Percentiles rank a stretch among this genome's conserved stretches.
Evolutionary conservation across 1,284 basidiomycete species (phyloP).

Genomic region (Trichosporon inkin): DNA sequence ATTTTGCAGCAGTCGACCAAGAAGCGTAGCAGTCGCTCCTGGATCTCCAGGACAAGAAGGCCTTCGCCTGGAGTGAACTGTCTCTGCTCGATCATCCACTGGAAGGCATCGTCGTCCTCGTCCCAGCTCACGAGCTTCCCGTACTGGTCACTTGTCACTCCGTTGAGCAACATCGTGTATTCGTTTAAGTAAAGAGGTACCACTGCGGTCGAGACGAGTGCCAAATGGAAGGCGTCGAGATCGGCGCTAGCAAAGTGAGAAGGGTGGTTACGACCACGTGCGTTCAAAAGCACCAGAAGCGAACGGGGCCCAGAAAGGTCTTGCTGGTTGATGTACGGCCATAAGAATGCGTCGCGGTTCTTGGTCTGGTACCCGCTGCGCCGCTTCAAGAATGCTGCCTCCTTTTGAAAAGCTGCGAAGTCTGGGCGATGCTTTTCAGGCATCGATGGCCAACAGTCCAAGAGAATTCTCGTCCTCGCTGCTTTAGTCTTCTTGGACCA

Average conservation of each 20-base stretch:
- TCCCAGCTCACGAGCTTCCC: conserved; percentile 4
- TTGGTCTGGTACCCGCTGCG: not conserved
- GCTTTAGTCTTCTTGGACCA: conserved; percentile 7
- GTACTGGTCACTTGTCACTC: conserved; percentile 2
- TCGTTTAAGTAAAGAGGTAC: conserved; percentile 1
- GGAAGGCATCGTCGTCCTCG: not conserved
- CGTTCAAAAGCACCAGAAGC: conserved; percentile 8
- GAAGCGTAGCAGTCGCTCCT: conserved; percentile 3
- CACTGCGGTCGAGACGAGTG: not conserved
- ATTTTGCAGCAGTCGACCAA: conserved; percentile 9
- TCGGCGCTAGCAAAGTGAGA: conserved; percentile 3
- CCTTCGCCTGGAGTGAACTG: conserved; percentile 8
- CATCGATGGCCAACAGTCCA: conserved; percentile 8
- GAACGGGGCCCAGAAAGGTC: not conserved
- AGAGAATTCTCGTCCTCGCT: not conserved
- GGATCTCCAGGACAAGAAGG: conserved; percentile 5
- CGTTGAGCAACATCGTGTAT: conserved; percentile 8
- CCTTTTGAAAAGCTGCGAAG: not conserved
- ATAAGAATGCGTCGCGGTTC: not conserved
- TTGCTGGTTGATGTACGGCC: conserved; percentile 12
- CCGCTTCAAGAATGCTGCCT: not conserved
- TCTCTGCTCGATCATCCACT: not conserved
- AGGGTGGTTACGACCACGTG: conserved; percentile 8
- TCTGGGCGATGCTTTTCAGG: conserved; percentile 2
- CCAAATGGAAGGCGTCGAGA: not conserved